Evolutionary conservation across 106 monocot species (phyloP), one percentile per base, ranked within the genome.

Genomic region (Amphibolis antarctica): DNA sequence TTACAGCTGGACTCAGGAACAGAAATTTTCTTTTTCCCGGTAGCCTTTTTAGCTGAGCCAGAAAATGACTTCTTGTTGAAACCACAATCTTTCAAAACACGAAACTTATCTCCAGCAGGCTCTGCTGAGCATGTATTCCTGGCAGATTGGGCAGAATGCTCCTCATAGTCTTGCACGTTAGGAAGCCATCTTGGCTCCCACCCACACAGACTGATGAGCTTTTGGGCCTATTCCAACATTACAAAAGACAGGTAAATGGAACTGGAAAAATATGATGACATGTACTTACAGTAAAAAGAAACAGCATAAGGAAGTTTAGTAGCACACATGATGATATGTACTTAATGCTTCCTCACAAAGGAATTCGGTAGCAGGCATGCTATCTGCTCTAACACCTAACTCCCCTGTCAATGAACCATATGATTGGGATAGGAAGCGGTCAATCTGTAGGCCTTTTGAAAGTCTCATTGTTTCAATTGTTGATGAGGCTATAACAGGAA

Each of bases 171-270:
- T 80, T 90, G 96, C 53, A 98, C 76, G 71, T 82, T 81, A 62
- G 75, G 86, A 69, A 90, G 96, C 96, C 96, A 98, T 79, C 86
- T 82, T 24, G 96, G 82, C 69, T 98, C 96, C 96, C 96, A 98
- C 55, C 96, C 96, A 77, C 96, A 98, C 27, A 98, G 67, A 74
- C 96, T 90, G 53, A 98, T 87, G 62, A 90, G 72, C 71, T 85
- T 98, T 62, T 86, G 90, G 20, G 86, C 89, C 89, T 96, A 63
- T 10, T 59, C 42, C 69, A 14, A 62, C 29, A 66, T 71, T 50
- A 75, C 25, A 61, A 9, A 57, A 18, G 9, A 66, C 27, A 69
- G 42, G 42, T 19, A 68, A 45, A 55, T 65, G 10, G 22, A 62
- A 60, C 9, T 11, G 24, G 3, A 75, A 74, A n/a, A 29, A 60